These are phyloP conservation scores for Solanum hybrid DNA, from an alignment of 305 asterid genomes.

Conservation along the genomic window DNA sequence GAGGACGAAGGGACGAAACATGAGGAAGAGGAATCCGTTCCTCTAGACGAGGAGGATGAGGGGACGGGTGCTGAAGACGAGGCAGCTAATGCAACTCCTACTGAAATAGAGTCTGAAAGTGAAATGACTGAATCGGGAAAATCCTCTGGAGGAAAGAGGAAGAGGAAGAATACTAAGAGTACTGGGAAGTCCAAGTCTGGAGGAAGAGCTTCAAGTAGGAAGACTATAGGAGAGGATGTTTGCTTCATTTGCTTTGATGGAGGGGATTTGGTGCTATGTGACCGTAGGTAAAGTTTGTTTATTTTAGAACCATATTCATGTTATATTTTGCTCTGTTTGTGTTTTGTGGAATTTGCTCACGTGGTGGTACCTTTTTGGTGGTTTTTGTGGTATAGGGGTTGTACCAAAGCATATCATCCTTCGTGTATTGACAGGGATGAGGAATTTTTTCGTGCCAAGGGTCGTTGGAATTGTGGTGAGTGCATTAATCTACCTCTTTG, in stretches of 20 bases:
- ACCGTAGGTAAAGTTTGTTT: conserved; percentile 56
- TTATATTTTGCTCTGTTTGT: neutral
- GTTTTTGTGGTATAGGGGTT: conserved; percentile 54
- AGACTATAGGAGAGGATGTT: conserved; percentile 72
- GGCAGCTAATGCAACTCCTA: conserved; percentile 44
- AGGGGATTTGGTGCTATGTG: conserved; percentile 90
- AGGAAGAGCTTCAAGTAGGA: conserved; percentile 40
- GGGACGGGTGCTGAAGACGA: conserved; percentile 52
- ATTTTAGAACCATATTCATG: neutral
- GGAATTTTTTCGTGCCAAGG: conserved; percentile 83
- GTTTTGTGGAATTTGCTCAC: neutral
- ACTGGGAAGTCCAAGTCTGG: conserved; percentile 33
- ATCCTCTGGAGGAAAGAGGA: conserved; percentile 65
- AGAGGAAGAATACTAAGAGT: conserved; percentile 47
- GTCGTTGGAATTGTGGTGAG: conserved; percentile 97
- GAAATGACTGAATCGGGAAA: conserved; percentile 57
- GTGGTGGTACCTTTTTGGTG: neutral
- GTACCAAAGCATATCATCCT: conserved; percentile 97
- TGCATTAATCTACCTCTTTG: neutral
- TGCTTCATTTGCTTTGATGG: conserved; percentile 99
- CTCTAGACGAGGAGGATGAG: conserved; percentile 48
- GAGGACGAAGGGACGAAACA: conserved; percentile 41
- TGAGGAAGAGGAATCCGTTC: conserved; percentile 40
- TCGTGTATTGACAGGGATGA: conserved; percentile 89
- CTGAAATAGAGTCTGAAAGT: conserved; percentile 74